Conservation (phyloP, 768 basidiomycete genomes). For the Leccinum imitatum region DNA sequence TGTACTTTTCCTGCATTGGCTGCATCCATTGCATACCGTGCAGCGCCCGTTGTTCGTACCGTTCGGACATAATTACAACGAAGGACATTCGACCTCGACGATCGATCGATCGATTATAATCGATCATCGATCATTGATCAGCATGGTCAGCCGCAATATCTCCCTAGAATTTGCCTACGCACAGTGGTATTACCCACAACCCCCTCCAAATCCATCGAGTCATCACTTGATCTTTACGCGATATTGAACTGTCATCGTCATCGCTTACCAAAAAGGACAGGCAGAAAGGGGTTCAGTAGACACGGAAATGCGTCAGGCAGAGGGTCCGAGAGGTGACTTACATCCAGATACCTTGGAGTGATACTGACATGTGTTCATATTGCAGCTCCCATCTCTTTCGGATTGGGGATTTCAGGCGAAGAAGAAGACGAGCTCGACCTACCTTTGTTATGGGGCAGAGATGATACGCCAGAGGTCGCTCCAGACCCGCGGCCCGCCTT, state of each 20-base stretch:
- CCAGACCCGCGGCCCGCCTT: not conserved
- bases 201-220: too few species aligned
- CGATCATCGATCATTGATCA: not conserved
- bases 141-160: not conserved
- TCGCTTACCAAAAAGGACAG: not conserved
- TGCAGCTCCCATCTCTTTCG: not conserved
- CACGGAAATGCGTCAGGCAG: not conserved
- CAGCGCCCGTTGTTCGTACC: too few species aligned
- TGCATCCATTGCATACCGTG: not conserved
- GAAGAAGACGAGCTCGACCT: not conserved
- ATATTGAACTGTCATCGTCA: too few species aligned
- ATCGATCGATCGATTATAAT: not conserved
- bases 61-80: too few species aligned
- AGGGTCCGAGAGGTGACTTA: not conserved
- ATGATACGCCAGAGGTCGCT: accelerated
- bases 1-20: too few species aligned
- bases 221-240: too few species aligned
- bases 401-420: not conserved
- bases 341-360: not conserved
- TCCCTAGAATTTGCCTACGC: not conserved
- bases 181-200: too few species aligned
- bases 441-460: not conserved
- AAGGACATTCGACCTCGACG: too few species aligned
- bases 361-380: not conserved
- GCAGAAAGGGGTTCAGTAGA: not conserved